Base-by-base conservation (phyloP, 768 basidiomycete genomes). In the Lentinula sp. region DNA sequence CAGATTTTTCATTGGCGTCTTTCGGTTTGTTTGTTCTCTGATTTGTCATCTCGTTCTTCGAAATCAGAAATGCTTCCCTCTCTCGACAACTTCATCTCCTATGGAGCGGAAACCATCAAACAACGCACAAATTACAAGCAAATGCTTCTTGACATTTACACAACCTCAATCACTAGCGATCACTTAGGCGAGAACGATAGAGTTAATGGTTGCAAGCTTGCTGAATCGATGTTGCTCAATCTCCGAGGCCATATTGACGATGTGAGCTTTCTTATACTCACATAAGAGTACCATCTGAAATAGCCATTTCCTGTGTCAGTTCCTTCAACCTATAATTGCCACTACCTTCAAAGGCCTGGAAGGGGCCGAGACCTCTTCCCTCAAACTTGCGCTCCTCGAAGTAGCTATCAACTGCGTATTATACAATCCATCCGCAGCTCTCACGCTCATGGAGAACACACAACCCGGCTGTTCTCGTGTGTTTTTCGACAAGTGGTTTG, bases 401-500 rank as follows among this genome's bases (percentile, higher is more conserved):
- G 88, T 93, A 48, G 84, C 95, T 68, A 78, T 95, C 74, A 93
- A 93, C 67, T 73, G 87, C 32, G 81, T 94, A 15, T 81, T 91
- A 46, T 95, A 95, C 79, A 95, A 93, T 72, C 86, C 94, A 4
- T 77, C 81, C 3, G 86, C 89, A 0, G 80, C 92, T 2, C 79
- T 95, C 46, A 86, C 86, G 62, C 70, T 93, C 59, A 88, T 95
- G 79, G 90, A 91, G 68, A 71, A 65, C 36, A 73, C 78, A 67
- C 77, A 77, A 28, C 73, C 85, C 0, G 86, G 85, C n/a, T 76
- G 79, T 41, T 81, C 88, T 0, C 85, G 87, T 41, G 68, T 72
- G n/a, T 93, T 95, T 79, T 93, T 95, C 69, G 85, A 91, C 68
- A 81, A 77, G 64, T 95, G 93, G 93, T 94, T 95, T 69, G 81